These are phyloP conservation scores for Hypoxylon lenormandii DNA, from an alignment of 495 filamentous ascomycete species.

Conservation along the genomic window DNA sequence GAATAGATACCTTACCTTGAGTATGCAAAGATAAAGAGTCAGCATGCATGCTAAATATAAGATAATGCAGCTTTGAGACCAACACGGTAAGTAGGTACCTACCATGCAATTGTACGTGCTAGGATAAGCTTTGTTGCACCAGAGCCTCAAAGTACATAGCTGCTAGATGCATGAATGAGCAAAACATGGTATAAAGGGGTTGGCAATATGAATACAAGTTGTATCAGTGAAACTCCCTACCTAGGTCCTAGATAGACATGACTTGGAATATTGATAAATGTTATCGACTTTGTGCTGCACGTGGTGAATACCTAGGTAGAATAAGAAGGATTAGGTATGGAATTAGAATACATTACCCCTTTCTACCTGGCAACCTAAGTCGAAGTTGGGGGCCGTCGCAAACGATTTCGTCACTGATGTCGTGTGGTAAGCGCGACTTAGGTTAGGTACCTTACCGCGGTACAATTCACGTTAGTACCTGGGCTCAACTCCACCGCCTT, in stretches of 20 bases:
- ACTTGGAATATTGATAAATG: too few relatives aligned
- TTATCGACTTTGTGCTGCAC: too few relatives aligned
- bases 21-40: too few relatives aligned
- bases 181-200: too few relatives aligned
- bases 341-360: constrained; percentile 5
- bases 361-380: not conserved
- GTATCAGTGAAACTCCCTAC: not conserved
- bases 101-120: not conserved
- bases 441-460: not conserved
- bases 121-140: too few relatives aligned
- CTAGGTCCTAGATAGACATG: not conserved
- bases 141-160: too few relatives aligned
- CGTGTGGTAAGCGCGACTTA: not conserved
- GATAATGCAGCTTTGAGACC: constrained; percentile 4
- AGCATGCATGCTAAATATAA: not conserved
- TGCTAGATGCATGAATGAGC: too few relatives aligned
- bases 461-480: not conserved
- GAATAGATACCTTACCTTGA: too few relatives aligned
- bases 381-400: not conserved
- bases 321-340: too few relatives aligned
- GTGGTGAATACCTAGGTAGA: too few relatives aligned
- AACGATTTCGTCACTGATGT: constrained; percentile 36
- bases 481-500: constrained; percentile 26
- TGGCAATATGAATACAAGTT: too few relatives aligned
- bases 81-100: constrained; percentile 1